Evolutionary conservation across 108 stramenopile species (phyloP), one percentile per base, ranked within the genome.

Genomic region (Skeletonema potamos): DNA sequence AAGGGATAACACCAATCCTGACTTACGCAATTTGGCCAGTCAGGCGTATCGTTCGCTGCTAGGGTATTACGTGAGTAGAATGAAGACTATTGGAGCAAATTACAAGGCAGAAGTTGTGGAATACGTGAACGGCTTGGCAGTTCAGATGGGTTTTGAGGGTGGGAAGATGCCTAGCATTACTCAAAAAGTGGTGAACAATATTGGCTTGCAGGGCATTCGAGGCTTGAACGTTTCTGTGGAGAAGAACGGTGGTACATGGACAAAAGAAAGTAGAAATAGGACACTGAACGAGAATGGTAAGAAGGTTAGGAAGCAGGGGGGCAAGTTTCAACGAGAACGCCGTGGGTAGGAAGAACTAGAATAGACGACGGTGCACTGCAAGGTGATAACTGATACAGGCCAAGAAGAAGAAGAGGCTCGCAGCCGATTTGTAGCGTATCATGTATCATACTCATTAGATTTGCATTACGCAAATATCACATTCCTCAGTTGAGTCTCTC

Each of bases 51-150:
- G 76, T 30, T 84, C 90, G n/a, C 83, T 82, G 66, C 74, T 94
- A 32, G 93, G 93, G 22, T 94, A 87, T 81, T 87, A 87, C 78
- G 77, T 85, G 37, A 44, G 54, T 33, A 83, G 79, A 56, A 63
- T 84, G 74, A 66, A 60, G 65, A 60, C 51, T 37, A 30, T 85
- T 41, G 87, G 86, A 6, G 27, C 73, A 67, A 24, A 33, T 15
- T 30, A 70, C 48, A 86, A 86, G 65, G 73, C 36, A 17, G 82
- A 85, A 30, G 84, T 89, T 20, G 88, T 92, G 15, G 73, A 76
- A 17, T 66, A 61, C 41, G 82, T 82, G 9, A 88, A 89, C 65
- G 56, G 36, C 17, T 83, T 76, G 62, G 80, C 80, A 18, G 37
- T 81, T 33, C 64, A 74, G 27, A 81, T 81, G 80, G 80, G 80